Base-by-base conservation (phyloP, 768 basidiomycete genomes). In the Russula lepida region DNA sequence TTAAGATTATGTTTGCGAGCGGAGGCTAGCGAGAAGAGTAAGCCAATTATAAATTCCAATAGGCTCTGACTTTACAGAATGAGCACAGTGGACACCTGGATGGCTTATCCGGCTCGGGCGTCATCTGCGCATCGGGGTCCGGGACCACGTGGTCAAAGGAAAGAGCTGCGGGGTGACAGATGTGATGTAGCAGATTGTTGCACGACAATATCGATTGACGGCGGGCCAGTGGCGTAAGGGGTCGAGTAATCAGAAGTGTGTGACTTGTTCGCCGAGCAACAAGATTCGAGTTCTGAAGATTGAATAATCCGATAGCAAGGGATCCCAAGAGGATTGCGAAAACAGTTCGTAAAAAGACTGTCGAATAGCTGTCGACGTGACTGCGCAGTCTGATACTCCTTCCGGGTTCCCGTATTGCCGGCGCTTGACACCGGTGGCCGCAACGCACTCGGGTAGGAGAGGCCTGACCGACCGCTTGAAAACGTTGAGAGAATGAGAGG, bases 341-440 rank as follows among this genome's bases (percentile, higher is more conserved):
- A 15, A 4, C 6, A 4, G 5, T 21, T 43, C 19, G 19, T 28
- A 51, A n/a, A 15, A 6, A 1, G 50, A 33, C 32, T 27, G n/a
- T n/a, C n/a, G n/a, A n/a, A n/a, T n/a, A n/a, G n/a, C n/a, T n/a
- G n/a, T 69, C 70, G 65, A 88, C 90, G 50, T 85, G 85, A 27
- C 79, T 75, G 0, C 50, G 57, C 6, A 83, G 73, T 21, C 58
- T 64, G 30, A 78, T 74, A 1, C 69, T 63, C 21, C 69, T 73
- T 2, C 88, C 89, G 11, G 77, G 0, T 74, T 77, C 23, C 86
- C 89, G 66, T 79, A 88, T 23, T 76, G 79, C 23, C 84, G 78
- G 43, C 89, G 77, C 67, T 78, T 84, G 30, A 88, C 89, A 13
- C 88, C 89, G 46, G 88, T 75, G 23, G 84, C 77, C 51, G 74